Conservation (phyloP, 306 rosid species). For the Dalbergia oliveri region DNA sequence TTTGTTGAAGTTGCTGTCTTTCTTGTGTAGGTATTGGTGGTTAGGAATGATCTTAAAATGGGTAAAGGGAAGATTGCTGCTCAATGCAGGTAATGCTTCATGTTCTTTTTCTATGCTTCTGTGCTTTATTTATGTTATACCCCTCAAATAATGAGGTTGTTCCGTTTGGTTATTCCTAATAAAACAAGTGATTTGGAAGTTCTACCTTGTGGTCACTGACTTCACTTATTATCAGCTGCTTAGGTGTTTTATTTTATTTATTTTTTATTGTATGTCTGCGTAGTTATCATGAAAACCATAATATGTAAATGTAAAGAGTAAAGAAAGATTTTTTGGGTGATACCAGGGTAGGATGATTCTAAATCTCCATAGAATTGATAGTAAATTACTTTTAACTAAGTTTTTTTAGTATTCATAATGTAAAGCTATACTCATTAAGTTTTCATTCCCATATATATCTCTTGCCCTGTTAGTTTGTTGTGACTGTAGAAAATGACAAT, state of each 20-base stretch:
- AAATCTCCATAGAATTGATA: neutral
- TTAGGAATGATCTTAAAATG: slow-evolving; percentile 95
- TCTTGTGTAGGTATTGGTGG: slow-evolving; percentile 78
- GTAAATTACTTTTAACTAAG: neutral
- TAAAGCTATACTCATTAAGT: neutral
- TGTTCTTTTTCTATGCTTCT: neutral
- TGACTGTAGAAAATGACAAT: neutral
- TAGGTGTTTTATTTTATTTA: neutral
- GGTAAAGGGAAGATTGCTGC: slow-evolving; percentile 99
- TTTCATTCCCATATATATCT: neutral
- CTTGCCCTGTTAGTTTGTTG: neutral
- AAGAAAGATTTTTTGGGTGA: neutral
- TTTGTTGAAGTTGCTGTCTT: neutral
- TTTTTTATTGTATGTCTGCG: neutral
- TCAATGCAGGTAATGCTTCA: slow-evolving; percentile 80
- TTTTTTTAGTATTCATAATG: neutral
- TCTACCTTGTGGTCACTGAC: neutral
- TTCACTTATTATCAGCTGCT: neutral
- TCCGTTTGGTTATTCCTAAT: neutral
- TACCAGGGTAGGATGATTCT: neutral
- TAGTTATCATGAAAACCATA: neutral
- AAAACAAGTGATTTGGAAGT: neutral
- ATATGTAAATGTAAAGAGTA: neutral
- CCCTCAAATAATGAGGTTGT: neutral
- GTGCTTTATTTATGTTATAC: neutral